Evolutionary conservation across 805 yeast species (phyloP), one percentile per base, ranked within the genome.

Genomic region (Priceomyces carsonii): DNA sequence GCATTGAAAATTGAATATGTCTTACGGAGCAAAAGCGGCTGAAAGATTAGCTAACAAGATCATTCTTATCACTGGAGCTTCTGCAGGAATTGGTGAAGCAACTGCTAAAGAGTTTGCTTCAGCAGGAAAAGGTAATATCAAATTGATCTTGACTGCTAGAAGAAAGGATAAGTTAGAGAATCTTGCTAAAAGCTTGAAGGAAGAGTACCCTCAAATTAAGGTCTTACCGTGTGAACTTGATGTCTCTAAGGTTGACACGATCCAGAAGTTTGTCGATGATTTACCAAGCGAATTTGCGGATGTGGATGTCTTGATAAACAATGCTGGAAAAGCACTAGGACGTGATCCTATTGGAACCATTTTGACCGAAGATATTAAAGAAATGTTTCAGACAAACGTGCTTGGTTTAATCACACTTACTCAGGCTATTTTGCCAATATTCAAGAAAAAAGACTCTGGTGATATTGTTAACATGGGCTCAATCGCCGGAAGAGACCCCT

Each of bases 51-150:
- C 84, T 15, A 84, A 84, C 32, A 90, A 91, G 57, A 79, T 81
- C 13, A 73, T 87, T 20, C 74, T 91, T 26, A 83, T 91, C 51
- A 87, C 98, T n/a, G 98, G 98, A 43, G 98, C 98, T 6, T 86
- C 96, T 17, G 80, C 96, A 10, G 98, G 98, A 37, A 91, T 91
- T 51, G 99, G 98, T 8, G 79, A 79, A 47, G 93, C 95, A 35
- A 89, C 96, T 8, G 98, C 97, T 10, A 61, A 73, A 30, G 95
- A 90, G 57, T 80, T 87, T 47, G 93, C 96, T 27, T 79, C 69
- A 15, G 86, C 88, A 10, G 71, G 91, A 15, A 68, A 77, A 31
- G 95, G 95, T 20, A 58, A 81, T 8, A 56, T 84, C 48, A 81
- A 83, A 51, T 71, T 88, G 48, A 70, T 88, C 43, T 69, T 88